Conservation (phyloP, 108 stramenopile genomes). For the Aureococcus anophagefferens region DNA sequence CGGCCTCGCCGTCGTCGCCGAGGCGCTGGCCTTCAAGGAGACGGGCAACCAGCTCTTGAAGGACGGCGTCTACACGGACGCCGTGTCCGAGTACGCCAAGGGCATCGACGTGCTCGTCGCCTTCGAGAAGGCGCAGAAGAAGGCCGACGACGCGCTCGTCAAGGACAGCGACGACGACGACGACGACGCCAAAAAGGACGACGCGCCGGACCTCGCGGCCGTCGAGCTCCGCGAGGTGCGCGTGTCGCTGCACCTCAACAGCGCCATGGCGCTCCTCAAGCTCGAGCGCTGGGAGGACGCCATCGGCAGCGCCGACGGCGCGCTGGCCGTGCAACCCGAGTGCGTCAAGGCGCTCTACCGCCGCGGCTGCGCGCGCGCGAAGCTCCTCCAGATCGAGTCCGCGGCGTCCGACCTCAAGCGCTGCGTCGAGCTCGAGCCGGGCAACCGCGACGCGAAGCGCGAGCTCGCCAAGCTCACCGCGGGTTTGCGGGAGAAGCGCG, state of each 20-base stretch:
- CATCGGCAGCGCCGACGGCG: neutral
- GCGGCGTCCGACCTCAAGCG: conserved; percentile 51
- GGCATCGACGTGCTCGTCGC: too few relatives aligned
- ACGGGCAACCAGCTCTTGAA: too few relatives aligned
- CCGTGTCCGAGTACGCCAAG: too few relatives aligned
- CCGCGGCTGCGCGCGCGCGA: conserved; percentile 50
- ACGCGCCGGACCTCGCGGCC: too few relatives aligned
- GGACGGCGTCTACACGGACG: too few relatives aligned
- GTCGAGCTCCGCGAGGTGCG: neutral
- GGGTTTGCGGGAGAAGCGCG: neutral
- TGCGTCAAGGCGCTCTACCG: conserved; percentile 76
- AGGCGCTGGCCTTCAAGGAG: too few relatives aligned
- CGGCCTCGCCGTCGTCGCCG: too few relatives aligned
- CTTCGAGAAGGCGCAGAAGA: too few relatives aligned
- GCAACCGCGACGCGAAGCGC: neutral
- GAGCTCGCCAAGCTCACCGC: neutral
- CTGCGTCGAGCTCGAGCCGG: conserved; percentile 57
- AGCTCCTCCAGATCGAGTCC: conserved; percentile 45
- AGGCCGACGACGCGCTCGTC: too few relatives aligned
- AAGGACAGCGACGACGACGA: neutral
- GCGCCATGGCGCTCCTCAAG: conserved; percentile 1
- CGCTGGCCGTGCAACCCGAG: conserved; percentile 48
- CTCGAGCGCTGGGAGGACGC: conserved; percentile 1
- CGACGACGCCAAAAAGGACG: neutral
- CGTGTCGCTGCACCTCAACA: neutral